These are phyloP conservation scores for Platismatia glauca DNA, from an alignment of 495 filamentous ascomycete genomes.

Conservation along the genomic window DNA sequence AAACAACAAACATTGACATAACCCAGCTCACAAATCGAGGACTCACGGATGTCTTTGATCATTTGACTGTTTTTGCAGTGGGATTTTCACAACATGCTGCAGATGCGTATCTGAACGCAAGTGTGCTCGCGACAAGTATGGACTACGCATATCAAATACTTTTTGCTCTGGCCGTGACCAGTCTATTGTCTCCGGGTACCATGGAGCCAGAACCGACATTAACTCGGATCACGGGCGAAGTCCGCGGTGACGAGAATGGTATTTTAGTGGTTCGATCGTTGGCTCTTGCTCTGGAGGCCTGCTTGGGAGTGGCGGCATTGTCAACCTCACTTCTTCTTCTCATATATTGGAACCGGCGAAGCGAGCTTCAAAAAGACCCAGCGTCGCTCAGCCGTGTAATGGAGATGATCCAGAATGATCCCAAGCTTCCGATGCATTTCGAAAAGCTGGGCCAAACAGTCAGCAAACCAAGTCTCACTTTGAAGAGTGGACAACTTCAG, in stretches of 20 bases:
- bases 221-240: background rate
- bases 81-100: conserved; percentile 15
- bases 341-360: conserved; percentile 11
- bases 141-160: conserved; percentile 30
- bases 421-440: background rate
- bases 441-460: background rate
- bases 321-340: conserved; percentile 23
- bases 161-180: conserved; percentile 30
- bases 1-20: background rate
- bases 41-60: conserved; percentile 1
- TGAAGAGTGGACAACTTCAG: background rate
- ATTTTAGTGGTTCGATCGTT: conserved; percentile 34
- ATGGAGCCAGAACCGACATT: background rate
- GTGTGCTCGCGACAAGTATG: conserved; percentile 25
- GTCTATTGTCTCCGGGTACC: conserved; percentile 16
- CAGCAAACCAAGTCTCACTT: background rate
- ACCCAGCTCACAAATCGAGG: background rate
- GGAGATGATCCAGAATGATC: background rate
- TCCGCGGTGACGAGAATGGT: conserved; percentile 14
- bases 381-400: conserved; percentile 9
- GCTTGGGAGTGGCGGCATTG: conserved; percentile 28
- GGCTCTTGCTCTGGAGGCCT: conserved; percentile 31
- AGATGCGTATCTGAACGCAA: conserved; percentile 25
- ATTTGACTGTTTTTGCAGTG: conserved; percentile 30
- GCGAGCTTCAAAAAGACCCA: conserved; percentile 23